Evolutionary conservation across 768 basidiomycete genomes (phyloP), one percentile per base, ranked within the genome.

Genomic region (Cyclocybe cylindracea): DNA sequence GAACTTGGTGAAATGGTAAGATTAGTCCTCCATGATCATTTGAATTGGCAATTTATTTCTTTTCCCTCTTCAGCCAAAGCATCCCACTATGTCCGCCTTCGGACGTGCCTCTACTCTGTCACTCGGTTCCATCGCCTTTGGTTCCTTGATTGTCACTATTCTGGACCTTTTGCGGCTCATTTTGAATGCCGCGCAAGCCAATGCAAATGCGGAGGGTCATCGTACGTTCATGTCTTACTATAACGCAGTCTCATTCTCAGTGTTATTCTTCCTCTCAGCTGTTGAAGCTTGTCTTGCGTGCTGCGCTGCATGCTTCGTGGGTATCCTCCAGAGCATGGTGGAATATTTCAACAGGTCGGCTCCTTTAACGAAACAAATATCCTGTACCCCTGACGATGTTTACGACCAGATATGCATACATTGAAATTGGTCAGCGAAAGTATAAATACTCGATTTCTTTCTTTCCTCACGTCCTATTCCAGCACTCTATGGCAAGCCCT

Each of bases 401-500:
- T 24, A 40, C 41, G 31, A 16, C 2, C 31, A 83, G 84, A 78
- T 90, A 91, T 67, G 84, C 86, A 19, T 90, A 87, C 59, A 91
- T 92, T 58, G 88, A 93, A 65, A 92, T 93, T 43, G 84, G 85
- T 86, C 58, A 37, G 73, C 24, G 8, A 39, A 16, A 24, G 50
- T 29, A 33, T 34, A 33, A 50, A 32, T 16, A 2, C 44, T 9
- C 41, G 24, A 14, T 10, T 5, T n/a, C 41, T 43, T 34, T 42
- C 19, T 7, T 16, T 32, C 24, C 11, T 44, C 50, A 44, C 29
- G 47, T 46, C 34, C 43, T 36, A 18, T 31, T 46, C 7, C 39
- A 88, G 88, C 91, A 1, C 71, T 93, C 8, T 94, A 93, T 63
- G 91, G 92, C 33, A 94, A 94, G 68, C 72, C 87, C 1, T 94